A percentile compares a stretch with the other conserved stretches of the same genome.
Conservation (phyloP, 169 alveolate species). For the Plasmodium malariae region DNA sequence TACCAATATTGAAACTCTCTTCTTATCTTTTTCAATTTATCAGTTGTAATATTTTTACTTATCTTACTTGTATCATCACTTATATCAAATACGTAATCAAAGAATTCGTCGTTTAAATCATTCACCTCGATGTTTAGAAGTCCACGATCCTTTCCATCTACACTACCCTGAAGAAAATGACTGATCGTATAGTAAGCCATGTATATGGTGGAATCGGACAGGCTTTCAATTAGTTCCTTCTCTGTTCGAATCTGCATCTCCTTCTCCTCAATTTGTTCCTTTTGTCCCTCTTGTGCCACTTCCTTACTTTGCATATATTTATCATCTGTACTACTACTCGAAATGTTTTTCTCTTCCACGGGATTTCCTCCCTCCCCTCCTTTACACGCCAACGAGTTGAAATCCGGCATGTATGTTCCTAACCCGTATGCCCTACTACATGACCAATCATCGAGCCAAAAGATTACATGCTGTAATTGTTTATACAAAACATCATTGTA, state of each 20-base stretch:
- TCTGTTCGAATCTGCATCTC: too few relatives aligned
- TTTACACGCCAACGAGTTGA: conserved; percentile 28
- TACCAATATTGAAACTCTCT: conserved; percentile 96
- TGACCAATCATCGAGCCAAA: conserved; percentile 96
- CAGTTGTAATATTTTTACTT: conserved; percentile 80
- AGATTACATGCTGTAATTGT: conserved; percentile 92
- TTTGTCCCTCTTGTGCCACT: background rate
- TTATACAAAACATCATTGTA: conserved; percentile 87
- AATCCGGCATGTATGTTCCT: conserved; percentile 98
- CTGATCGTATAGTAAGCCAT: conserved; percentile 99
- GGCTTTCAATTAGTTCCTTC: conserved; percentile 95
- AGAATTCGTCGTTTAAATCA: conserved; percentile 94
- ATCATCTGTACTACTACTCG: background rate
- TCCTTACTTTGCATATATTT: background rate
- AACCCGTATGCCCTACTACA: conserved; percentile 98
- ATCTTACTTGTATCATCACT: conserved; percentile 88
- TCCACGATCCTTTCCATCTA: conserved; percentile 92
- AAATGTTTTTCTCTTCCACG: background rate
- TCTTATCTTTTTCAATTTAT: conserved; percentile 88
- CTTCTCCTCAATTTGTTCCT: background rate
- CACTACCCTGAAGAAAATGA: conserved; percentile 95
- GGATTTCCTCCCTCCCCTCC: background rate
- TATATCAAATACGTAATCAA: conserved; percentile 95
- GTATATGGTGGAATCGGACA: conserved; percentile 99
- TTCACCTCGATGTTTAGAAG: conserved; percentile 90